Evolutionary conservation across 2,329 filamentous ascomycete species (phyloP), one percentile per base, ranked within the genome.

Genomic region (Stemphylium beticola): DNA sequence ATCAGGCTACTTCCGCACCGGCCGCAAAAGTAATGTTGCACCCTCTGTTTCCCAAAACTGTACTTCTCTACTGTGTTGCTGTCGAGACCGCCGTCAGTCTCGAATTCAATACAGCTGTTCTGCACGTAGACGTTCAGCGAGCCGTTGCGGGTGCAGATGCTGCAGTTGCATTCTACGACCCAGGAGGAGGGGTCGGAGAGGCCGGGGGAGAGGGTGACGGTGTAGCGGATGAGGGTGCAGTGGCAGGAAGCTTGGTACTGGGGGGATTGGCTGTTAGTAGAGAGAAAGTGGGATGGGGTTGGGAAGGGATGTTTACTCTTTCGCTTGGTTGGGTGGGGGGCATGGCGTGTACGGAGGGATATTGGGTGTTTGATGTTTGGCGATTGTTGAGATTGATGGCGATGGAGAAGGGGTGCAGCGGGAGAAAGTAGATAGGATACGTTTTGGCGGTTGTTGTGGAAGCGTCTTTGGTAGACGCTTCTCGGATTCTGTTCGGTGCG

Each of bases 191-290:
- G 22, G 6, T 24, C 22, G 22, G 22, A 24, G 6, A 24, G 22
- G 22, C 22, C 22, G 22, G 22, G 22, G 22, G 4, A 82, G 43
- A 84, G 73, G 14, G 74, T 80, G 29, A 83, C 73, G 26, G 76
- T 76, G 63, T 83, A 81, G 58, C 75, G 74, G 61, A 84, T 75
- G 55, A 77, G 76, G 49, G 81, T 80, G 67, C 83, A 84, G 68
- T 85, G 82, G 61, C 82, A 85, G 32, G 79, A 80, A 5, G 76
- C 81, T 32, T 78, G 72, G 66, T 84, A 83, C 62, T 68, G 32
- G n/a, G 12, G 12, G 12, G 6, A 7, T 24, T 29, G 4, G 6
- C 22, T 4, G 22, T 24, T 7, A 24, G 22, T 24, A 24, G 22
- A 7, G 22, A 24, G 22, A 7, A 24, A 24, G 8, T 24, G 22